Conservation (phyloP, 1,284 basidiomycete species). For the Ganoderma lingzhi region DNA sequence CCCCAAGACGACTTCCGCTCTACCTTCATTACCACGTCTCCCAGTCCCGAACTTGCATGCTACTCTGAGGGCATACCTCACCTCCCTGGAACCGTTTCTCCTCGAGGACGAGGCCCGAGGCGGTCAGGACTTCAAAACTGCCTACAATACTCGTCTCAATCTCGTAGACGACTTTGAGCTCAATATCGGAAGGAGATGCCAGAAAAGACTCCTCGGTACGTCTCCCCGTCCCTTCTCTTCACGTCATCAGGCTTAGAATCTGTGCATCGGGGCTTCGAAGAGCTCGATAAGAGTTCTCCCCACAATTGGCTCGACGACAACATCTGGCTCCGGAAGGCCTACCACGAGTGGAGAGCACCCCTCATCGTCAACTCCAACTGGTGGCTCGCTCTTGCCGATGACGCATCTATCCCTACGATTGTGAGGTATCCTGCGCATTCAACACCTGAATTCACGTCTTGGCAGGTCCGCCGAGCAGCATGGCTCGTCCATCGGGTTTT, state of each 20-base stretch:
- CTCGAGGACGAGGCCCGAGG: constrained; percentile 76
- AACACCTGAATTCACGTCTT: constrained; percentile 68
- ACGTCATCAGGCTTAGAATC: not conserved
- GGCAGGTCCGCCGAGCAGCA: constrained; percentile 89
- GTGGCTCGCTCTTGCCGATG: constrained; percentile 91
- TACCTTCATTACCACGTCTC: constrained; percentile 63
- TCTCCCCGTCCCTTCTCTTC: constrained; percentile 20
- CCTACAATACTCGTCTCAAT: constrained; percentile 66
- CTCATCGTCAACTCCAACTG: constrained; percentile 95
- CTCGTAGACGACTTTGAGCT: constrained; percentile 79
- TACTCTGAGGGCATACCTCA: constrained; percentile 84
- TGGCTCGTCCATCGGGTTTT: constrained; percentile 84
- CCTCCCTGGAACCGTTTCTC: constrained; percentile 83
- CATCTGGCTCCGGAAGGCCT: constrained; percentile 91
- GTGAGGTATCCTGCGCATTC: constrained; percentile 47
- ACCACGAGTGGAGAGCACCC: constrained; percentile 90
- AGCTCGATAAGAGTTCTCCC: constrained; percentile 86
- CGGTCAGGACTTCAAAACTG: constrained; percentile 60
- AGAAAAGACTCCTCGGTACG: constrained; percentile 84
- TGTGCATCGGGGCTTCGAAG: constrained; percentile 48
- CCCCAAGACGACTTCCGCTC: constrained; percentile 14
- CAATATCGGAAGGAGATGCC: constrained; percentile 77
- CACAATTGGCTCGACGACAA: constrained; percentile 97
- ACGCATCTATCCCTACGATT: constrained; percentile 57
- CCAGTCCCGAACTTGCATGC: constrained; percentile 85